Base-by-base conservation (phyloP, 495 filamentous ascomycete genomes). In the Aspergillus biplanus region DNA sequence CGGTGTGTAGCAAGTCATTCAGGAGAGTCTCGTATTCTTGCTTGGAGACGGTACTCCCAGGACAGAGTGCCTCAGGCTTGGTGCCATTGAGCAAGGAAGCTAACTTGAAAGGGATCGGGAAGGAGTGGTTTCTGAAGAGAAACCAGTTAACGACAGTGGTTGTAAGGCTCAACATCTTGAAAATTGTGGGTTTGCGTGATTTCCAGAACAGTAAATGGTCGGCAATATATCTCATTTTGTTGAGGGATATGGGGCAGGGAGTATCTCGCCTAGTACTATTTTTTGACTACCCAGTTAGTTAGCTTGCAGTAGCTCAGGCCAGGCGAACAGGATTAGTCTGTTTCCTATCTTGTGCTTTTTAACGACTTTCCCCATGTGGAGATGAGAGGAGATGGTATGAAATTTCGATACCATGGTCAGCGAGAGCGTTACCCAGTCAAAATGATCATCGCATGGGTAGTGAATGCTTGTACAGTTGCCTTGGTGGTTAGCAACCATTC, bases 281-380 rank as follows among this genome's bases (percentile, higher is more conserved):
- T 9, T 11, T 11, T n/a, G 47, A 6, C 47, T 50, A 2, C 47
- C 47, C 27, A 50, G 27, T 50, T 31, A 7, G 47, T 50, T 18
- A 50, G 21, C 47, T 2, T 50, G 47, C 47, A 50, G 47, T 50
- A 50, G 47, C 21, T 31, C 16, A 9, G 16, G 16, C 6, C 47
- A 21, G 47, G 11, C 7, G 1, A 50, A 50, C n/a, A 50, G 6
- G n/a, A 50, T n/a, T 50, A 21, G 47, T 50, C 21, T 27, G 47
- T 18, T 50, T 50, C 47, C 47, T 50, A 50, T 50, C 16, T 50
- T 4, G 47, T 50, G 27, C 7, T 50, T 50, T 50, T 11, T 8
- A 50, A 50, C n/a, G 21, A 3, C 16, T 27, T 18, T 21, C 7
- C 16, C 21, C 47, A n/a, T 21, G n/a, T 44, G 11, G 39, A 44